Conservation (phyloP, 2,329 filamentous ascomycete species). For the Stemphylium vesicarium region DNA sequence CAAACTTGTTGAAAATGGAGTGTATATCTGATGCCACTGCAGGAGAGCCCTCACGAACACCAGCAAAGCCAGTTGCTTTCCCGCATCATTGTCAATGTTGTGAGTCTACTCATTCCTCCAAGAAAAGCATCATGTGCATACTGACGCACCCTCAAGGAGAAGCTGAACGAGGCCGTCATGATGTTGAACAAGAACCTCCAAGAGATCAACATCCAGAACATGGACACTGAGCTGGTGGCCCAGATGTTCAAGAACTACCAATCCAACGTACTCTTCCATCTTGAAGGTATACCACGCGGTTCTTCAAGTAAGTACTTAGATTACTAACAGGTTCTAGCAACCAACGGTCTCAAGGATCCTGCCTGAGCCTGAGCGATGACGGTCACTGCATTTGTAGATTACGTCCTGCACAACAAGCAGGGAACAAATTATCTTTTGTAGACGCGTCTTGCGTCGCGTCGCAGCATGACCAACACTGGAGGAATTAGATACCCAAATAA, state of each 20-base stretch:
- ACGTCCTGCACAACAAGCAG: background rate
- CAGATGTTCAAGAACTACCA: conserved; percentile 99
- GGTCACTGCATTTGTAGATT: background rate
- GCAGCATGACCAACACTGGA: background rate
- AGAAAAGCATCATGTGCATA: background rate
- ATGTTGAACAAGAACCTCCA: conserved; percentile 90
- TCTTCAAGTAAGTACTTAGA: background rate
- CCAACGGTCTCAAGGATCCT: conserved; percentile 81
- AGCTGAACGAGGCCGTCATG: conserved; percentile 92
- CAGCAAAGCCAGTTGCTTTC: conserved; percentile 93
- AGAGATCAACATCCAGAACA: conserved; percentile 98
- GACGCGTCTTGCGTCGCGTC: background rate
- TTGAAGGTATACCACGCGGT: conserved; percentile 72
- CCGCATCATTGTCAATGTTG: conserved; percentile 96
- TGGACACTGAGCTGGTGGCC: conserved; percentile 96
- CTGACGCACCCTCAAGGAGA: conserved; percentile 71
- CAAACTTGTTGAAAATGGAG: background rate
- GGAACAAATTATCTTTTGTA: background rate
- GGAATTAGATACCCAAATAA: conserved; percentile 1
- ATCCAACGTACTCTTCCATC: conserved; percentile 94
- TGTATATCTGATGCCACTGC: conserved; percentile 16
- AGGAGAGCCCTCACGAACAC: conserved; percentile 97
- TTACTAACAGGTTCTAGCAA: conserved; percentile 61
- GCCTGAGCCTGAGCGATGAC: conserved; percentile 53
- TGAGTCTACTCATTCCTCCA: conserved; percentile 58